A percentile compares a stretch with the other conserved stretches of the same genome.
phyloP scores from a whole-genome alignment of 495 filamentous ascomycete species.

The Annulohypoxylon bovei region DNA sequence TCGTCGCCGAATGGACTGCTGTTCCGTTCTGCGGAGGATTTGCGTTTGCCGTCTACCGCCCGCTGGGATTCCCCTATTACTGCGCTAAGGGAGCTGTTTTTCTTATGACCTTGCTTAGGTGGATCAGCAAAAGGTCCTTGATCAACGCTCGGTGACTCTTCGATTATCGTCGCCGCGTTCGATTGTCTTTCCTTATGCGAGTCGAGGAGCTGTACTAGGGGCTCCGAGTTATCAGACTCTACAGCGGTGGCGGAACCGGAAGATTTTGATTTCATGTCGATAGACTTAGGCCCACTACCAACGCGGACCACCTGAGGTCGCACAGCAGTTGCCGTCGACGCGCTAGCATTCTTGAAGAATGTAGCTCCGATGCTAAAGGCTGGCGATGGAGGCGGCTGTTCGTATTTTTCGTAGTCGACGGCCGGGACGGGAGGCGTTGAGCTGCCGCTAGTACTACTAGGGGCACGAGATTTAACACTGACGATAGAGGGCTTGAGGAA shows the following conservation, averaged over 20 bases:
- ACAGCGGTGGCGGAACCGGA: slow-evolving; percentile 15
- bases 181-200: slow-evolving; percentile 40
- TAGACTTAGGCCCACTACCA: slow-evolving; percentile 59
- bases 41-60: slow-evolving; percentile 47
- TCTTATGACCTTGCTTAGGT: slow-evolving; percentile 45
- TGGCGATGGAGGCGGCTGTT: slow-evolving; percentile 56
- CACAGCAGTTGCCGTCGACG: slow-evolving; percentile 61
- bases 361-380: slow-evolving; percentile 72
- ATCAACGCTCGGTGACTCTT: slow-evolving; percentile 59
- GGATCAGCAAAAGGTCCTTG: slow-evolving; percentile 71
- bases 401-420: slow-evolving; percentile 63
- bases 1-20: slow-evolving; percentile 67
- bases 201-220: slow-evolving; percentile 25
- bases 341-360: slow-evolving; percentile 69
- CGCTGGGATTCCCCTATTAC: slow-evolving; percentile 61
- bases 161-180: slow-evolving; percentile 57
- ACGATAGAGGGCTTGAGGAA: slow-evolving; percentile 90
- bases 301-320: slow-evolving; percentile 64
- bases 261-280: slow-evolving; percentile 51
- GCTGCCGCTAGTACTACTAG: slow-evolving; percentile 55
- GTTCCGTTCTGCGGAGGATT: slow-evolving; percentile 47
- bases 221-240: slow-evolving; percentile 27
- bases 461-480: slow-evolving; percentile 76
- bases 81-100: slow-evolving; percentile 60
- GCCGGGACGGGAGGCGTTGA: slow-evolving; percentile 65